Conservation (phyloP, 495 filamentous ascomycete genomes). For the Talaromyces proteolyticus region DNA sequence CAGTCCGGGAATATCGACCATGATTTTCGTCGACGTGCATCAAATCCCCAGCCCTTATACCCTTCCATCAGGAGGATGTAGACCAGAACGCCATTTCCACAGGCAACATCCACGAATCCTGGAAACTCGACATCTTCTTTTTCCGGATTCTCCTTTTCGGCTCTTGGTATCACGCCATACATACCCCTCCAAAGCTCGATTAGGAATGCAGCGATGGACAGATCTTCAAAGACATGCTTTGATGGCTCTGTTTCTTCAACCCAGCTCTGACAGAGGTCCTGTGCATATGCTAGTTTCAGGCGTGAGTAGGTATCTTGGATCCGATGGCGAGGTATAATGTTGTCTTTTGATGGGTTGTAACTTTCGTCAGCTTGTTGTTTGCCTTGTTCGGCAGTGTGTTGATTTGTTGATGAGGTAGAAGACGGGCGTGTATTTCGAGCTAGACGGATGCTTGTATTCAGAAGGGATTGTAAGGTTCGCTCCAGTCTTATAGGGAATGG, state of each 20-base stretch:
- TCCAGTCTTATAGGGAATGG: conserved; percentile 46
- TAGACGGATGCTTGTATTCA: conserved; percentile 71
- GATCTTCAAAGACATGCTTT: conserved; percentile 93
- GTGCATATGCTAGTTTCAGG: conserved; percentile 74
- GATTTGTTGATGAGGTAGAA: background rate
- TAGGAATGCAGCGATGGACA: conserved; percentile 87
- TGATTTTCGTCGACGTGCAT: conserved; percentile 75
- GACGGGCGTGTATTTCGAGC: conserved; percentile 54
- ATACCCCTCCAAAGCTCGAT: conserved; percentile 89
- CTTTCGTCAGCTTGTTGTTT: conserved; percentile 29
- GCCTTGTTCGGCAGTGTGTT: background rate
- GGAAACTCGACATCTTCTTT: conserved; percentile 47
- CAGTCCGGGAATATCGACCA: conserved; percentile 67
- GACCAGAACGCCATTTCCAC: conserved; percentile 91
- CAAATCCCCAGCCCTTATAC: conserved; percentile 83
- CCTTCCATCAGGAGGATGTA: conserved; percentile 78
- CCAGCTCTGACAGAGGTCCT: conserved; percentile 62
- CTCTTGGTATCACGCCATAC: conserved; percentile 45
- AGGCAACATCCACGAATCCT: conserved; percentile 93
- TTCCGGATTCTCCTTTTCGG: conserved; percentile 12
- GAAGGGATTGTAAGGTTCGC: conserved; percentile 64
- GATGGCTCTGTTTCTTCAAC: conserved; percentile 77
- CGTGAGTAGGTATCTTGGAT: conserved; percentile 76
- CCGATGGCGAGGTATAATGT: conserved; percentile 62
- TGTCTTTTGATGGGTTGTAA: conserved; percentile 57